A percentile compares a stretch with the other conserved stretches of the same genome.
Evolutionary conservation across 2,329 filamentous ascomycete species (phyloP).

Genomic region (Albifimbria verrucaria): DNA sequence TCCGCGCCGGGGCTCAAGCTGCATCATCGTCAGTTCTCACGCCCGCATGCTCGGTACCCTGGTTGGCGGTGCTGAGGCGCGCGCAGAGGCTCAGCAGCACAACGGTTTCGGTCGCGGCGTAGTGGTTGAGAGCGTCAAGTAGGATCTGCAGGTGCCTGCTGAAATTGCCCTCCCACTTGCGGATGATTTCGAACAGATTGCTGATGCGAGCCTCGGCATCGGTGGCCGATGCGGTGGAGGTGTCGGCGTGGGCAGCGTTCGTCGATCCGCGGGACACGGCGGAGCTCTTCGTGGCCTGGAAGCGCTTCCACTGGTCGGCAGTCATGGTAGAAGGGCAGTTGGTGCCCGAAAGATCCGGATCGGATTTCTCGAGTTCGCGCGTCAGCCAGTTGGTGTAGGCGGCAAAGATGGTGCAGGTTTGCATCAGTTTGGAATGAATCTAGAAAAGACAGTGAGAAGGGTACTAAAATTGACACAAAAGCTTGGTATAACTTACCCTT

Average conservation of each 20-base stretch:
- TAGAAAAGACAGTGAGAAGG: constrained; percentile 32
- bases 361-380: constrained; percentile 77
- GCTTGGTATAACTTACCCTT: constrained; percentile 64
- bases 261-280: constrained; percentile 29
- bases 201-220: constrained; percentile 53
- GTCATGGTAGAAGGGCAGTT: constrained; percentile 60
- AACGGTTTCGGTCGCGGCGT: constrained; percentile 94
- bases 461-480: background rate
- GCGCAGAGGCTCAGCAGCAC: constrained; percentile 87
- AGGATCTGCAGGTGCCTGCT: constrained; percentile 88
- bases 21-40: constrained; percentile 56
- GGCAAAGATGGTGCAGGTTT: constrained; percentile 91
- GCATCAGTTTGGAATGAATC: constrained; percentile 97
- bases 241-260: constrained; percentile 18
- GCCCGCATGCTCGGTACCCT: constrained; percentile 65
- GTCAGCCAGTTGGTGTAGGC: constrained; percentile 84
- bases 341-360: constrained; percentile 68
- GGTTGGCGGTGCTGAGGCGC: constrained; percentile 74
- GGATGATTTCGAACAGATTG: constrained; percentile 82
- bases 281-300: constrained; percentile 46
- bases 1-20: too few relatives aligned
- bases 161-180: constrained; percentile 92
- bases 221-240: constrained; percentile 31
- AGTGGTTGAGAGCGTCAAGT: constrained; percentile 92
- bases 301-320: constrained; percentile 57